Evolutionary conservation across 1,139 yeast genomes (phyloP).

Genomic region (Saccharomyces uvarum): DNA sequence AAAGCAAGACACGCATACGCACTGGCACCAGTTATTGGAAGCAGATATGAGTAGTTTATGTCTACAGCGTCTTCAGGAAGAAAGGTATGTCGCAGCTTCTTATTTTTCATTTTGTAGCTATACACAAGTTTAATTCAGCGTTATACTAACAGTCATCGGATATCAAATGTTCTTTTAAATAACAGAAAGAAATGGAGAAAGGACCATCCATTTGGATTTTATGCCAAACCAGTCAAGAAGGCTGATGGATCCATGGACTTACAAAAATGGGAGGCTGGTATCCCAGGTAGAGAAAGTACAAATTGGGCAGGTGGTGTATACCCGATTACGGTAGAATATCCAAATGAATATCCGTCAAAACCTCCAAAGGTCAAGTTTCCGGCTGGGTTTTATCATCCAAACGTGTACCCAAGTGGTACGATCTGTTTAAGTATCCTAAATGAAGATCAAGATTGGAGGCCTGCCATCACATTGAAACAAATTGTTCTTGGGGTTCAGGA

Average conservation of each 20-base stretch:
- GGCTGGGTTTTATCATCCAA: conserved; percentile 87
- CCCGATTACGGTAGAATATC: conserved; percentile 76
- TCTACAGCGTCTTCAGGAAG: conserved; percentile 75
- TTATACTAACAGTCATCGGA: conserved; percentile 5
- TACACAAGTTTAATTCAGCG: background rate
- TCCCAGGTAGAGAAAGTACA: conserved; percentile 86
- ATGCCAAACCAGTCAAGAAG: conserved; percentile 75
- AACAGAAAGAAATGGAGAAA: conserved; percentile 90
- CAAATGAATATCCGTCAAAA: conserved; percentile 90
- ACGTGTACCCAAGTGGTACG: conserved; percentile 94
- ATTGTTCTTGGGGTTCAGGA: conserved; percentile 90
- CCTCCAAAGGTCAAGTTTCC: conserved; percentile 93
- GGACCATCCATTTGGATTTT: conserved; percentile 97
- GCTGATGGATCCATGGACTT: conserved; percentile 78
- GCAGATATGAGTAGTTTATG: conserved; percentile 43
- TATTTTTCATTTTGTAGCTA: background rate
- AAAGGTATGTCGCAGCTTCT: conserved; percentile 36
- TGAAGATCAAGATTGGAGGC: conserved; percentile 97
- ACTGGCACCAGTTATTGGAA: background rate
- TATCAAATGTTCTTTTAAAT: background rate
- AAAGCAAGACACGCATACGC: background rate
- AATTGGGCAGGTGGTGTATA: conserved; percentile 78
- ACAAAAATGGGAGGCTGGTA: conserved; percentile 87
- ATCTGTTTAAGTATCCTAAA: conserved; percentile 86
- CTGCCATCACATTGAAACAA: conserved; percentile 88